These are phyloP conservation scores for Colletotrichum higginsianum DNA, from an alignment of 2,329 filamentous ascomycete species.

Conservation along the genomic window DNA sequence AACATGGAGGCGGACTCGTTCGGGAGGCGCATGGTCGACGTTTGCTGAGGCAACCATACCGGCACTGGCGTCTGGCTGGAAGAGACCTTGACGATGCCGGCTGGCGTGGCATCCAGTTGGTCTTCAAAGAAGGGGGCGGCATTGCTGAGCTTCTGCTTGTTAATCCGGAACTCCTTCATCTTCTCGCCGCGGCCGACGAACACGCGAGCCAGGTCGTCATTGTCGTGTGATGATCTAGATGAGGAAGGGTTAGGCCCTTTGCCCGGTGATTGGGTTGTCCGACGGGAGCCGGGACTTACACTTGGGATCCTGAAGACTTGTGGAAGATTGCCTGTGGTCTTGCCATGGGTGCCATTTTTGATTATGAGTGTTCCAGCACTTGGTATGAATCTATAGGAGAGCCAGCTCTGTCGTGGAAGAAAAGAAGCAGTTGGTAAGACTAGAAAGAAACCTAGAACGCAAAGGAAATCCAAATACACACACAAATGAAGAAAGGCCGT, in stretches of 20 bases:
- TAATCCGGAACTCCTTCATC: slow-evolving; percentile 56
- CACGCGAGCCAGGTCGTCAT: slow-evolving; percentile 50
- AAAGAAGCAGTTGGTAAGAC: slow-evolving; percentile 21
- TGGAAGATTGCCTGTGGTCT: slow-evolving; percentile 41
- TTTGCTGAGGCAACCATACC: slow-evolving; percentile 53
- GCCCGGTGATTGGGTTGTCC: background rate
- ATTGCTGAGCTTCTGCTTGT: slow-evolving; percentile 62
- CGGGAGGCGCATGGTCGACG: slow-evolving; percentile 54
- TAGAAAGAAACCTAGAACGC: slow-evolving; percentile 11
- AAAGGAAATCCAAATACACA: slow-evolving; percentile 25
- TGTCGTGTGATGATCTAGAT: slow-evolving; percentile 20
- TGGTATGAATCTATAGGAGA: slow-evolving; percentile 6
- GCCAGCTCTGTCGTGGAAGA: slow-evolving; percentile 35
- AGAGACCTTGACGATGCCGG: slow-evolving; percentile 42
- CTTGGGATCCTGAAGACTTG: slow-evolving; percentile 22
- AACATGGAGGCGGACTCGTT: slow-evolving; percentile 67
- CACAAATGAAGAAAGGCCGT: slow-evolving; percentile 23
- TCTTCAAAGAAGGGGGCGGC: slow-evolving; percentile 65
- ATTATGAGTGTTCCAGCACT: slow-evolving; percentile 36
- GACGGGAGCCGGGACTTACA: slow-evolving; percentile 29
- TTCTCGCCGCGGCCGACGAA: slow-evolving; percentile 59
- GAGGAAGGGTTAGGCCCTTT: slow-evolving; percentile 5
- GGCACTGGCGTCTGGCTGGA: slow-evolving; percentile 48
- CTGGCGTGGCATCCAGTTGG: slow-evolving; percentile 56
- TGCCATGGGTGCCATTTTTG: slow-evolving; percentile 36